These are phyloP conservation scores for Bipolaris cookei DNA, from an alignment of 2,329 filamentous ascomycete species.

Conservation along the genomic window DNA sequence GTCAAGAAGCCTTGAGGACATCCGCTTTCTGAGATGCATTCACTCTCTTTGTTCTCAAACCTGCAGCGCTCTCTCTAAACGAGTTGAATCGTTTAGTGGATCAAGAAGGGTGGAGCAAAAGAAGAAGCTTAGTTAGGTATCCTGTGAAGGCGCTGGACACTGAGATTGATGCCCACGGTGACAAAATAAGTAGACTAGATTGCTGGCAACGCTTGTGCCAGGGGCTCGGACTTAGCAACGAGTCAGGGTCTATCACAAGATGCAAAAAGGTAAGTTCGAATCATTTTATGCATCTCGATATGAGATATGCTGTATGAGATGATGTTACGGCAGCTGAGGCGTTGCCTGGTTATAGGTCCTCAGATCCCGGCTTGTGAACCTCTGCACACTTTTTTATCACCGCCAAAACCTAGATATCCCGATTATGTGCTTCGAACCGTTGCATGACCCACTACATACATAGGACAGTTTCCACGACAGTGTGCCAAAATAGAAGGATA, in stretches of 20 bases:
- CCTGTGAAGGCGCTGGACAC: background rate
- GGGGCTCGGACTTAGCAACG: background rate
- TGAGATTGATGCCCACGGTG: background rate
- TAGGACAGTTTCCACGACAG: background rate
- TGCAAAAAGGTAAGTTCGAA: background rate
- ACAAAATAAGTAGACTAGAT: background rate
- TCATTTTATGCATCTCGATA: background rate
- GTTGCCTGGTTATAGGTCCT: background rate
- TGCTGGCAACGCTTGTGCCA: background rate
- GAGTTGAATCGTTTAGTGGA: background rate
- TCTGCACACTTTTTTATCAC: background rate
- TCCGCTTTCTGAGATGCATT: background rate
- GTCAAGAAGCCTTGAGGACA: background rate
- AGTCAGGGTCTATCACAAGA: background rate
- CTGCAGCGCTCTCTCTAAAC: background rate
- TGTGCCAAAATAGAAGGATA: background rate
- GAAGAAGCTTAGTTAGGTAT: background rate
- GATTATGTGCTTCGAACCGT: background rate
- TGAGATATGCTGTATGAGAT: background rate
- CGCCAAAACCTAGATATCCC: background rate
- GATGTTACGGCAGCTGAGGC: background rate
- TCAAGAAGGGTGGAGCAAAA: background rate
- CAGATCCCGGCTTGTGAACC: background rate
- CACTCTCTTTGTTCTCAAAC: background rate
- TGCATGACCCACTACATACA: background rate